phyloP scores from a whole-genome alignment of 208 protist species.

The Leishmania gerbilli region DNA sequence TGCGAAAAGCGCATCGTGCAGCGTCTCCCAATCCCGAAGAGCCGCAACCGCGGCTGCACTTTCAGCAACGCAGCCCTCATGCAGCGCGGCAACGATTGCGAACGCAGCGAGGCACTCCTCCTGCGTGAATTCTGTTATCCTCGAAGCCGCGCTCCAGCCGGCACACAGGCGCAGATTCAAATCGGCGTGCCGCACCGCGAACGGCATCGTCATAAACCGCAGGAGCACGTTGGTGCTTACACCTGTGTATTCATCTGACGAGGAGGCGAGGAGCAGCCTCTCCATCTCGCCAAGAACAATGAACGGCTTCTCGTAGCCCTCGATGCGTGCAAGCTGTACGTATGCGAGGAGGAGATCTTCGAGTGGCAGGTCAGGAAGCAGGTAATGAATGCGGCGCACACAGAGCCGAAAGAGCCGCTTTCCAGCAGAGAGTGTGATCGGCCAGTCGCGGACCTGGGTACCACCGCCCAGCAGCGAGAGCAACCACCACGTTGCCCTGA shows the following conservation, averaged over 20 bases:
- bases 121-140: conserved; percentile 26
- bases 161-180: conserved; percentile 19
- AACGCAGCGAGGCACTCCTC: conserved; percentile 32
- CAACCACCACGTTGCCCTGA: conserved; percentile 52
- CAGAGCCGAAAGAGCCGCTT: conserved; percentile 46
- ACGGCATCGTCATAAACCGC: conserved; percentile 32
- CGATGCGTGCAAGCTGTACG: conserved; percentile 24
- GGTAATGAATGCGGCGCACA: conserved; percentile 50
- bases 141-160: conserved; percentile 14
- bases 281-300: conserved; percentile 54
- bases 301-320: conserved; percentile 49
- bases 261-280: conserved; percentile 23
- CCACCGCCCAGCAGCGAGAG: conserved; percentile 32
- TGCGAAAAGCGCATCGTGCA: conserved; percentile 64
- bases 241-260: conserved; percentile 13
- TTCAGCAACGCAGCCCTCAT: conserved; percentile 18
- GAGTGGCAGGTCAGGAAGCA: conserved; percentile 38
- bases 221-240: conserved; percentile 27
- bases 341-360: conserved; percentile 48
- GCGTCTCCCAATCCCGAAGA: conserved; percentile 28
- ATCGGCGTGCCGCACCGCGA: conserved; percentile 1
- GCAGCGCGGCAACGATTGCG: conserved; percentile 16
- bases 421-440: conserved; percentile 15
- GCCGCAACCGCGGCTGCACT: conserved; percentile 6
- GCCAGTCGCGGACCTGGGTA: background rate